Conservation (phyloP, 495 filamentous ascomycete species). For the Aspergillus steynii region DNA sequence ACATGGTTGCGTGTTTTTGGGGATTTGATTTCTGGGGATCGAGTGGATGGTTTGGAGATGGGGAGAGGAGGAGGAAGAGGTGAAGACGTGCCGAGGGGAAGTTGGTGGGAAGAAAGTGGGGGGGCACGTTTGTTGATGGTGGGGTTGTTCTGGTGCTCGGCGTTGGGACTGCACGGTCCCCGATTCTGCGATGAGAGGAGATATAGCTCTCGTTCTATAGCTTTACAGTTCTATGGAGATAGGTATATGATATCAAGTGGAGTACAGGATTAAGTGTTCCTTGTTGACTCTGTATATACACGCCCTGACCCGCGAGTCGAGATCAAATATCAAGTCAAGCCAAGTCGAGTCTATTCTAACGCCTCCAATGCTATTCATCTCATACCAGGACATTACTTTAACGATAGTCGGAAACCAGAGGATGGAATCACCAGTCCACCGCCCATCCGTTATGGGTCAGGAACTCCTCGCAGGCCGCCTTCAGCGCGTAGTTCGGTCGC, state of each 20-base stretch:
- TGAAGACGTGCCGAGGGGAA: background rate
- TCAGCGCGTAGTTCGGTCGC: slow-evolving; percentile 79
- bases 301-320: background rate
- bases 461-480: slow-evolving; percentile 81
- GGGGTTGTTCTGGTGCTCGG: slow-evolving; percentile 1
- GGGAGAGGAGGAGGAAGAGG: background rate
- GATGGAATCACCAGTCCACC: slow-evolving; percentile 71
- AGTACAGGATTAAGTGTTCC: too few relatives aligned
- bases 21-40: background rate
- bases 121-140: slow-evolving; percentile 1
- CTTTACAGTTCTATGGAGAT: too few relatives aligned
- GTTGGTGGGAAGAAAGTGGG: slow-evolving; percentile 6
- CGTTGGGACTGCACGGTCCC: background rate
- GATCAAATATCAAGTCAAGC: background rate
- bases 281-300: background rate
- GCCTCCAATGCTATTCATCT: slow-evolving; percentile 2
- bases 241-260: too few relatives aligned
- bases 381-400: slow-evolving; percentile 1
- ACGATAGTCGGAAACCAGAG: slow-evolving; percentile 9
- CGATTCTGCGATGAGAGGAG: too few relatives aligned
- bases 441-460: slow-evolving; percentile 89
- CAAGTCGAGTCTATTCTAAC: background rate
- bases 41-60: background rate
- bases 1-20: slow-evolving; percentile 26
- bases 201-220: too few relatives aligned